Evolutionary conservation across 2,329 filamentous ascomycete genomes (phyloP), one percentile per base, ranked within the genome.

Genomic region (Aschersonia sp.): DNA sequence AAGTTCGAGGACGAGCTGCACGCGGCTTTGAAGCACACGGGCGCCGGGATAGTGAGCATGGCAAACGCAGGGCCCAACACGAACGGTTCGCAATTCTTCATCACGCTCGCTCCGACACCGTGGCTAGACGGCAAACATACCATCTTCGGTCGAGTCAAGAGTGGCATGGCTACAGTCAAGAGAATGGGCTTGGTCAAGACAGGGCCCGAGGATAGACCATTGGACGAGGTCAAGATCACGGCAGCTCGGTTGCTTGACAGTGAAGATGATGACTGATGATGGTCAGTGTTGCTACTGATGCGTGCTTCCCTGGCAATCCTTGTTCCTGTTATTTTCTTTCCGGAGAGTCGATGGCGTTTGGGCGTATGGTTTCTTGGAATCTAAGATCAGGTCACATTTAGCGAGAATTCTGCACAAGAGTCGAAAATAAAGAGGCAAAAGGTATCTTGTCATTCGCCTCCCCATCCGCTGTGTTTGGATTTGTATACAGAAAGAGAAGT

Each of bases 101-200:
- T 98, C 55, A 97, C 92, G 0, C 73, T 97, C 35, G 90, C 88
- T 6, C 90, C 90, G 5, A 90, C 92, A 12, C 92, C 92, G 0
- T 97, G 90, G 90, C 68, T 98, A 50, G 92, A 98, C 66, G 88
- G 89, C 29, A 96, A 95, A 66, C 90, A 98, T 64, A 94, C 89
- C 9, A 94, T 98, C 55, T 98, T 98, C 61, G 92, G 92, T 1
- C 72, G 90, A 47, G 88, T 98, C 40, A 89, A 85, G 69, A 77
- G 68, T 47, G 92, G 92, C 0, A 79, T 97, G 75, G 72, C 76
- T 49, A 73, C 90, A n/a, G 81, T 97, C 31, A 82, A 87, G 70
- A 76, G 87, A 54, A 85, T 98, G 78, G 92, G 89, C 0, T 63
- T 92, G 49, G 87, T 95, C 45, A 87, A 85, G 69, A 95, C 88